phyloP scores from a whole-genome alignment of 768 basidiomycete species.

The Xerocomus potaroensis region DNA sequence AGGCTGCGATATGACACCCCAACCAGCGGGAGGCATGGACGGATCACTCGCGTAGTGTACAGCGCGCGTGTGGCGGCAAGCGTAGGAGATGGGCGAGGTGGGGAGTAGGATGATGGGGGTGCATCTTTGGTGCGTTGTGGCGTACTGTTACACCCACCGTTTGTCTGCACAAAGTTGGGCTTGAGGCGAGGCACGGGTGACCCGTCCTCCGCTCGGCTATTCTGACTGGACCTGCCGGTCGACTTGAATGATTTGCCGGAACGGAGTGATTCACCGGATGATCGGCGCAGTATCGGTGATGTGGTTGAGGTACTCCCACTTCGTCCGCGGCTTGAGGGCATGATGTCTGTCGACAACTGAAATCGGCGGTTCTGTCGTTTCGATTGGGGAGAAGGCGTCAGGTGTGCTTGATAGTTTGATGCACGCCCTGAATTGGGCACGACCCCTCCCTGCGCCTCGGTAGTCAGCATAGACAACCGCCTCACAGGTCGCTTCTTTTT shows the following conservation, averaged over 20 bases:
- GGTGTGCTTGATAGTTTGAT: constrained; percentile 24
- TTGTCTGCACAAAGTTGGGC: constrained; percentile 22
- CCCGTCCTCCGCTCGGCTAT: constrained; percentile 23
- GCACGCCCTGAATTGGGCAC: constrained; percentile 22
- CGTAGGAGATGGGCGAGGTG: constrained; percentile 20
- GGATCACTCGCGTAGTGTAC: constrained; percentile 66
- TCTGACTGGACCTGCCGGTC: constrained; percentile 29
- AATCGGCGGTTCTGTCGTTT: constrained; percentile 27
- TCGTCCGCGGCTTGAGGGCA: constrained; percentile 20
- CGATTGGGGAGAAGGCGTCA: constrained; percentile 16
- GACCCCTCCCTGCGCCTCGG: constrained; percentile 5
- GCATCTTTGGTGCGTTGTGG: constrained; percentile 42
- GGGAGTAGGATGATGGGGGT: constrained; percentile 20
- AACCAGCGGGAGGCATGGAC: constrained; percentile 60
- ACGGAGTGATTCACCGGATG: constrained; percentile 39
- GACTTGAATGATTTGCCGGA: constrained; percentile 37
- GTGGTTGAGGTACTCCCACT: constrained; percentile 25
- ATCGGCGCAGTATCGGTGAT: constrained; percentile 24
- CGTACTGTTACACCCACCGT: constrained; percentile 5
- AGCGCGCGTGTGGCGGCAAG: constrained; percentile 41
- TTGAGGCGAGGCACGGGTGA: constrained; percentile 31
- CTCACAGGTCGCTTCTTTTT: constrained; percentile 15
- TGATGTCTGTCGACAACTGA: constrained; percentile 27
- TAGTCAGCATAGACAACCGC: constrained; percentile 14
- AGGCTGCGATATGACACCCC: constrained; percentile 66